Percentiles rank a stretch among this genome's conserved stretches.
Conservation (phyloP, 345 rosid genomes). For the Salix udensis region DNA sequence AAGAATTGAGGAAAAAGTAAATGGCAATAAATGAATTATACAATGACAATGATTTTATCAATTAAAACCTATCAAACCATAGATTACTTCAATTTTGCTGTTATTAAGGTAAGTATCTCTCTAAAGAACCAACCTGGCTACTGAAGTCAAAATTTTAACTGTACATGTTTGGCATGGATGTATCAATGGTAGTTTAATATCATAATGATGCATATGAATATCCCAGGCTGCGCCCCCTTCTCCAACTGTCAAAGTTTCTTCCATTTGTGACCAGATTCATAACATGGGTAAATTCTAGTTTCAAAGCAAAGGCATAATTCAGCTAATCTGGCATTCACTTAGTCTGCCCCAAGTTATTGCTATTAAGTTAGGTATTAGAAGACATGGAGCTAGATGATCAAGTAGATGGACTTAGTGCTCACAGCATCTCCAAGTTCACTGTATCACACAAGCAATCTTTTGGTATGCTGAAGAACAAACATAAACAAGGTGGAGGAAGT, state of each 20-base stretch:
- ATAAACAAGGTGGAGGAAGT: conserved; percentile 17
- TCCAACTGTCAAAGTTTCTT: background rate
- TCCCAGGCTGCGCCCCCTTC: background rate
- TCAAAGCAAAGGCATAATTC: background rate
- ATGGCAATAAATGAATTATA: background rate
- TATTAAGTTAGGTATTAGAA: background rate
- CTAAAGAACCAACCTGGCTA: background rate
- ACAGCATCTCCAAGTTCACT: background rate
- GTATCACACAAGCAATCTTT: background rate
- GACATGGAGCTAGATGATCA: background rate
- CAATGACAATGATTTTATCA: background rate
- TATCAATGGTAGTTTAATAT: background rate
- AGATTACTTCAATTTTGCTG: background rate
- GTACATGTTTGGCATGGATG: background rate
- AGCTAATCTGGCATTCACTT: too few relatives aligned
- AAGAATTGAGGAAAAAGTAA: background rate
- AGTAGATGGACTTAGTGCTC: background rate
- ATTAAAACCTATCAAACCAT: background rate
- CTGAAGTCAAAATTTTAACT: background rate
- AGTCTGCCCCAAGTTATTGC: background rate
- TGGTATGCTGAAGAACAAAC: conserved; percentile 4
- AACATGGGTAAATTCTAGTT: background rate
- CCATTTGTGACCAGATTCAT: background rate
- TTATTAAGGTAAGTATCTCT: background rate
- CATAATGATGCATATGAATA: background rate